These are phyloP conservation scores for Astragalus membranaceus DNA, from an alignment of 306 rosid species.

Conservation along the genomic window DNA sequence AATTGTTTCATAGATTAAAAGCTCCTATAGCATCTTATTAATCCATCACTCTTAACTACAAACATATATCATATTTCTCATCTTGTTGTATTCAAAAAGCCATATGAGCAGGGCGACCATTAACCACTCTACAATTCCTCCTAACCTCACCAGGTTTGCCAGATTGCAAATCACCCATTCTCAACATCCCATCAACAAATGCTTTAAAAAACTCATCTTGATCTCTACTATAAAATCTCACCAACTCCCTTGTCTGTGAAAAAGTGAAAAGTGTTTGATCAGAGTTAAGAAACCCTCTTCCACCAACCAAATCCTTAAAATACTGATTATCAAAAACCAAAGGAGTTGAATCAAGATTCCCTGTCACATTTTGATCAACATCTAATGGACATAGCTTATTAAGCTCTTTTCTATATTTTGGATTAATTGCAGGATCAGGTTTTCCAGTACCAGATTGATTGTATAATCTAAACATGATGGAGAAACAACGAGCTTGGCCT, in stretches of 20 bases:
- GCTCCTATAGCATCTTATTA: not conserved
- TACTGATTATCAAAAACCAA: slow-evolving; percentile 68
- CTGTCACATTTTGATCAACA: slow-evolving; percentile 72
- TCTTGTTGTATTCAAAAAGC: not conserved
- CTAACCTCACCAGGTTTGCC: slow-evolving; percentile 69
- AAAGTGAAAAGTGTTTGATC: slow-evolving; percentile 70
- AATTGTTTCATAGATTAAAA: not conserved
- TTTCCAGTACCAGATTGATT: slow-evolving; percentile 70
- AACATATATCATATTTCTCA: not conserved
- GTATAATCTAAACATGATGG: slow-evolving; percentile 85
- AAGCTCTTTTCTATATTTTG: slow-evolving; percentile 41
- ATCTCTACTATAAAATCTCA: slow-evolving; percentile 34
- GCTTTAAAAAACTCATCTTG: slow-evolving; percentile 45
- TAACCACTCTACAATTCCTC: slow-evolving; percentile 64
- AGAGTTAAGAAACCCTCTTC: slow-evolving; percentile 79
- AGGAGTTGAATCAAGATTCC: slow-evolving; percentile 74
- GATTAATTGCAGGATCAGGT: slow-evolving; percentile 70
- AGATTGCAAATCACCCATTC: slow-evolving; percentile 73
- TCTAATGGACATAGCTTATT: slow-evolving; percentile 45
- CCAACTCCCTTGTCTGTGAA: slow-evolving; percentile 36
- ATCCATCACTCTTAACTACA: not conserved
- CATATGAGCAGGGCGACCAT: not conserved
- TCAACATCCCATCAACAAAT: slow-evolving; percentile 70
- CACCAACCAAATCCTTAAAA: slow-evolving; percentile 75
- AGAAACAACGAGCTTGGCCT: slow-evolving; percentile 80